Conservation (phyloP, 1,284 basidiomycete species). For the Rhizoctonia solani region DNA sequence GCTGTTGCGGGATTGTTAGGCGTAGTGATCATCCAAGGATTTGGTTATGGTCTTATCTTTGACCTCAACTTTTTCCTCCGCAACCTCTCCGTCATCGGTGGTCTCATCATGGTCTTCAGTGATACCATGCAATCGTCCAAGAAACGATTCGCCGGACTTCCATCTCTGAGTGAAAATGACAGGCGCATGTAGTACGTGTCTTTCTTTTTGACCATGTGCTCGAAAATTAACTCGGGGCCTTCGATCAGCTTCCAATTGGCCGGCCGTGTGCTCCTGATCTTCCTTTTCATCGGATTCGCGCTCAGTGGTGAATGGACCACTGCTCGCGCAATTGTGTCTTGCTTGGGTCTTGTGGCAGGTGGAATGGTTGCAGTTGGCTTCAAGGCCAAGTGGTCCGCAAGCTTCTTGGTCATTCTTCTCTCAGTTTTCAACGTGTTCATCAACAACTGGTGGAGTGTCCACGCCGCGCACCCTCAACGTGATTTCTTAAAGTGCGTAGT, state of each 20-base stretch:
- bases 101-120: slow-evolving; percentile 96
- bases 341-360: slow-evolving; percentile 90
- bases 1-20: slow-evolving; percentile 86
- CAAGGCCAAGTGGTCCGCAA: slow-evolving; percentile 98
- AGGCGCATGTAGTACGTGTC: slow-evolving; percentile 93
- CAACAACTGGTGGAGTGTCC: slow-evolving; percentile 99
- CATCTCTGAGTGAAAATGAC: slow-evolving; percentile 90
- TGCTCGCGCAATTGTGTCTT: slow-evolving; percentile 81
- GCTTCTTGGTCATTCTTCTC: slow-evolving; percentile 93
- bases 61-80: slow-evolving; percentile 99
- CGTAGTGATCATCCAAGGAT: slow-evolving; percentile 93
- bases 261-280: slow-evolving; percentile 95
- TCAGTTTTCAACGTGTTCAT: slow-evolving; percentile 96
- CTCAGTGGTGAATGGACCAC: slow-evolving; percentile 92
- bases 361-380: slow-evolving; percentile 98
- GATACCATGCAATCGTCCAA: slow-evolving; percentile 89
- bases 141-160: slow-evolving; percentile 90
- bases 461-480: slow-evolving; percentile 88
- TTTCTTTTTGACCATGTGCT: slow-evolving; percentile 1
- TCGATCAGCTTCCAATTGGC: slow-evolving; percentile 86
- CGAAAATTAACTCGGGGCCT: slow-evolving; percentile 1
- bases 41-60: slow-evolving; percentile 93
- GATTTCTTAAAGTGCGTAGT: slow-evolving; percentile 89
- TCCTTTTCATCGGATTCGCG: slow-evolving; percentile 98
- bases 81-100: slow-evolving; percentile 89